Percentiles rank a stretch among this genome's conserved stretches.
Evolutionary conservation across 371 early-diverging fungal species (phyloP).

Genomic region (Mucor saturninus): DNA sequence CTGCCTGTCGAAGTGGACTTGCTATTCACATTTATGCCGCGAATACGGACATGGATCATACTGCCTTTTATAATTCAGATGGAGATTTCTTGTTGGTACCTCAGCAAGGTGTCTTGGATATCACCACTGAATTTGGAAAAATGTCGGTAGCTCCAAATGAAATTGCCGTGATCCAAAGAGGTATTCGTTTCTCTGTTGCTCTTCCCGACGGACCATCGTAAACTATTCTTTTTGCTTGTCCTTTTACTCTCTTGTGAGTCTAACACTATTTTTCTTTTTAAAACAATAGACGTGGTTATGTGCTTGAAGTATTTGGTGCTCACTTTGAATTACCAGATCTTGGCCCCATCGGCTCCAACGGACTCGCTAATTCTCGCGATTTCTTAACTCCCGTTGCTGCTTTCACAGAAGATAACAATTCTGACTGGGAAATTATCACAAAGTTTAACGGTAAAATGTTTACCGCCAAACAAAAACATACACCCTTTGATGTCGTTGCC

Average conservation of each 20-base stretch:
- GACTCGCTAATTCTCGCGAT: constrained; percentile 94
- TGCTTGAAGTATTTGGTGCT: constrained; percentile 85
- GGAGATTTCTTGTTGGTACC: constrained; percentile 96
- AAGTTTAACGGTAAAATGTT: constrained; percentile 89
- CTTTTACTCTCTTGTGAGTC: background rate
- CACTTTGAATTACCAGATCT: constrained; percentile 96
- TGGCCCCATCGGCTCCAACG: constrained; percentile 96
- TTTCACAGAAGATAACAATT: constrained; percentile 69
- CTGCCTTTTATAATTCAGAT: constrained; percentile 89
- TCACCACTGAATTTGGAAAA: constrained; percentile 92
- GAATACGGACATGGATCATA: constrained; percentile 75
- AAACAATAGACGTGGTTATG: constrained; percentile 74
- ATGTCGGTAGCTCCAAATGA: constrained; percentile 88
- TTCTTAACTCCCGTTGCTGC: constrained; percentile 88
- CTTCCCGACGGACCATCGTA: constrained; percentile 79
- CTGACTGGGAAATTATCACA: constrained; percentile 69
- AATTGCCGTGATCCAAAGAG: constrained; percentile 92
- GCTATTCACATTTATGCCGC: constrained; percentile 87
- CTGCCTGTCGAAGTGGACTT: constrained; percentile 77
- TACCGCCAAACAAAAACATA: constrained; percentile 75
- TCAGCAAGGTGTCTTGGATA: constrained; percentile 88
- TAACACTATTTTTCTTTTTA: constrained; percentile 18
- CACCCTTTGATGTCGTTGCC: constrained; percentile 95
- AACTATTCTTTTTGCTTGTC: background rate
- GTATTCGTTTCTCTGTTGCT: constrained; percentile 83